Percentiles rank a stretch among this genome's conserved stretches.
Evolutionary conservation across 768 basidiomycete species (phyloP).

Genomic region (Amanita thiersii): DNA sequence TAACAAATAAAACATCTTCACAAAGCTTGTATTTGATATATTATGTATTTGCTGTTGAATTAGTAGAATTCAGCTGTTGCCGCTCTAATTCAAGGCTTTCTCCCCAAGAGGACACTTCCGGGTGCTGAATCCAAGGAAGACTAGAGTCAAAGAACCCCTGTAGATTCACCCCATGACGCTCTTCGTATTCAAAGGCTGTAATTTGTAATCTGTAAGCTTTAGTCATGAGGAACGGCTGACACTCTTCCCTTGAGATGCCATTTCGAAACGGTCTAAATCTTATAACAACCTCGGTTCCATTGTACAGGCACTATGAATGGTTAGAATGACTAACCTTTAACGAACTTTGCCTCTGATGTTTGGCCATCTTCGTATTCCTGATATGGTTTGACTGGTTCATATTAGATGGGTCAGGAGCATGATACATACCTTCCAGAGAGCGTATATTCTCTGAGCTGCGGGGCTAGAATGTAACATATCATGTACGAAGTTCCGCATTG

Average conservation of each 20-base stretch:
- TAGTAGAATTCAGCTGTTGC: not conserved
- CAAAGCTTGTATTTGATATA: not conserved
- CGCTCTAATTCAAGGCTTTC: slow-evolving; percentile 45
- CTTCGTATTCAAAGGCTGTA: slow-evolving; percentile 69
- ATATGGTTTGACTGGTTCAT: not conserved
- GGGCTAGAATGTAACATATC: slow-evolving; percentile 81
- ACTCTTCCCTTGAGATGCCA: slow-evolving; percentile 69
- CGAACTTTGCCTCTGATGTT: slow-evolving; percentile 73
- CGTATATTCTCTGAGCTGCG: slow-evolving; percentile 57
- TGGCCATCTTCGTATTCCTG: slow-evolving; percentile 80
- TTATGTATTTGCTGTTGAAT: not conserved
- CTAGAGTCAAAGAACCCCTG: slow-evolving; percentile 81
- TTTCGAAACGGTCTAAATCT: slow-evolving; percentile 86
- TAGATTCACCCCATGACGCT: slow-evolving; percentile 32
- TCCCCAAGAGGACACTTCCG: slow-evolving; percentile 71
- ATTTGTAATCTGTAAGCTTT: not conserved
- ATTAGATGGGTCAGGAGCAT: not conserved
- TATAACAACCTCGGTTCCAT: not conserved
- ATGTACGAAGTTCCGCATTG: slow-evolving; percentile 84
- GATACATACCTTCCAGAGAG: slow-evolving; percentile 60
- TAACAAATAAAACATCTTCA: slow-evolving; percentile 1
- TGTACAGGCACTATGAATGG: not conserved
- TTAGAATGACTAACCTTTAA: slow-evolving; percentile 53
- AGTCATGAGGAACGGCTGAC: not conserved
- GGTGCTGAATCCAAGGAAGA: slow-evolving; percentile 61